Evolutionary conservation across 2,329 filamentous ascomycete species (phyloP).

Genomic region (Phyllachora maydis): DNA sequence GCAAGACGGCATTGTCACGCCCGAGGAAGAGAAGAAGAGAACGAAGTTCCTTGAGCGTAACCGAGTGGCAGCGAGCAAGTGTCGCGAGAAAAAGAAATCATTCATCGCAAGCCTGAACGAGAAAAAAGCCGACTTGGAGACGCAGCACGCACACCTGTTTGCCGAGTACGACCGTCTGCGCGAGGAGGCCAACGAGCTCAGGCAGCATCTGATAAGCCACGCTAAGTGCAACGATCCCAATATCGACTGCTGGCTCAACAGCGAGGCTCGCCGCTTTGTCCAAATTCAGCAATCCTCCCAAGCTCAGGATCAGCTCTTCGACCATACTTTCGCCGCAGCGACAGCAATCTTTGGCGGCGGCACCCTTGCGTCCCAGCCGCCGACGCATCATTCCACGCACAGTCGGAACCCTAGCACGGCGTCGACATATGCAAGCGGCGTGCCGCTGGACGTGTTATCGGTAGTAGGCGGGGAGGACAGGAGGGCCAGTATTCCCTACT

Average conservation of each 20-base stretch:
- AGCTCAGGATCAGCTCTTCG: constrained; percentile 4
- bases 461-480: too few relatives aligned
- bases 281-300: too few relatives aligned
- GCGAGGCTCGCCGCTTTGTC: constrained; percentile 27
- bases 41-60: constrained; percentile 48
- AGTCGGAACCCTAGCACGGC: constrained; percentile 6
- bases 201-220: constrained; percentile 29
- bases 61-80: constrained; percentile 52
- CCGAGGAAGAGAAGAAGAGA: constrained; percentile 20
- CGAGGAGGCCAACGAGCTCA: constrained; percentile 22
- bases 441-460: too few relatives aligned
- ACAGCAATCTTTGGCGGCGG: too few relatives aligned
- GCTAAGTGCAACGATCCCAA: constrained; percentile 28
- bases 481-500: constrained; percentile 6
- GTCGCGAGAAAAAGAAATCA: constrained; percentile 44
- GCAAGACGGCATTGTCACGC: constrained; percentile 4
- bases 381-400: too few relatives aligned
- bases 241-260: constrained; percentile 31
- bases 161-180: constrained; percentile 19
- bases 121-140: constrained; percentile 20
- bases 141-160: constrained; percentile 19
- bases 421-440: too few relatives aligned
- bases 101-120: constrained; percentile 28
- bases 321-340: constrained; percentile 3
- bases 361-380: too few relatives aligned